Evolutionary conservation across 768 basidiomycete genomes (phyloP), one percentile per base, ranked within the genome.

Genomic region (Chalciporus chontae): DNA sequence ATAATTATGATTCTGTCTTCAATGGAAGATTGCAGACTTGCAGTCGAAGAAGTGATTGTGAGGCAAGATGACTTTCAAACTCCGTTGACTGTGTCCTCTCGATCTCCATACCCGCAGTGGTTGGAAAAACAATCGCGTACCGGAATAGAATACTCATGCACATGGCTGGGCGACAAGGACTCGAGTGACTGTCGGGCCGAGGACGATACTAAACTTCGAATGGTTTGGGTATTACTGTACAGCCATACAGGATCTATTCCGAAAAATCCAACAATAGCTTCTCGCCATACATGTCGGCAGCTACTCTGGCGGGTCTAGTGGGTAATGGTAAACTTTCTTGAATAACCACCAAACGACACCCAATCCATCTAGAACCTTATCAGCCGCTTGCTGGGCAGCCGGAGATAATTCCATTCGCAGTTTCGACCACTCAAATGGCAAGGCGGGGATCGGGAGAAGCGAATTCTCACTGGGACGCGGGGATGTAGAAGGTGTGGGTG

Each of bases 251-350:
- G 15, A 62, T 56, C 59, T 54, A 61, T 23, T 34, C 32, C n/a
- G n/a, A n/a, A 41, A 21, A 42, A 43, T 10, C 15, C 40, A 36
- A 44, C 41, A 23, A 50, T 31, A 55, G 36, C 38, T 34, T 52
- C 38, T 10, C 10, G 5, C 21, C 47, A 47, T 50, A 54, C 44
- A 55, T 34, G 15, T 45, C 2, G 21, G 14, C 14, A 42, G 31
- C 31, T 8, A n/a, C 64, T 57, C 60, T 14, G 67, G 69, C 19
- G 67, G 67, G 50, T 69, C 69, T 13, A 69, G 57, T 31, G 67
- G 67, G 49, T 69, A 69, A 52, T 69, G 67, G 32, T 69, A 69
- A 26, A 41, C 64, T 54, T 55, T 69, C 51, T 65, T 59, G 27
- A 63, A 56, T 29, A 62, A 43, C 39, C 69, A 51, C 67, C 67